Base-by-base conservation (phyloP, 1,284 basidiomycete species). In the Fomes fomentarius region DNA sequence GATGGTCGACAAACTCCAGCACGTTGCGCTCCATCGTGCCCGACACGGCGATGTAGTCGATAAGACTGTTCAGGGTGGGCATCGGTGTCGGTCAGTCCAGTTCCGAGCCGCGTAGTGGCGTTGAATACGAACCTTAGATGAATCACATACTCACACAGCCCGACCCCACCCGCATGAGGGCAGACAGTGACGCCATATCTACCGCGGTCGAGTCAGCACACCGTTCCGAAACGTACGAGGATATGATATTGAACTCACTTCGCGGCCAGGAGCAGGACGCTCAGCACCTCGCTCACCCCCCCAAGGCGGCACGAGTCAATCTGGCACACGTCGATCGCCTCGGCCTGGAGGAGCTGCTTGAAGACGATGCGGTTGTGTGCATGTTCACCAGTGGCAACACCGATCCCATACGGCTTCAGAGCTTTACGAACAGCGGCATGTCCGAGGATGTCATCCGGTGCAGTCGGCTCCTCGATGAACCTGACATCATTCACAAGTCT, bases 351-450 rank as follows among this genome's bases (percentile, higher is more conserved):
- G 14, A 98, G 81, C 71, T 98, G 95, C 77, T 98, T 98, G 83
- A 98, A 98, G n/a, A 93, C 83, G 83, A 97, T 96, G 56, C 93
- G 84, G 74, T 96, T 97, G 73, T 96, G 95, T 2, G 93, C 94
- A 68, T 98, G 95, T 73, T 98, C 95, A 47, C 95, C 96, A 0
- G 95, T 98, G 1, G 96, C 95, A 42, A 98, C 96, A 47, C 94
- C 93, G 60, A 98, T 95, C 1, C 88, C 88, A 67, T 90, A 74
- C 11, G 89, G 90, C 69, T 89, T 89, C 56, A 96, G 80, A 3
- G 83, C 90, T 62, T 83, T 86, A 57, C 93, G 88, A 55, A 94
- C 87, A 3, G 88, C 79, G 33, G 92, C 92, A 62, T 94, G 93
- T 1, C 93, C 91, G 17, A 94, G 81, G 57, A 93, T 85, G 68